phyloP scores from a whole-genome alignment of 768 basidiomycete genomes.

The Dentipellis sp. region DNA sequence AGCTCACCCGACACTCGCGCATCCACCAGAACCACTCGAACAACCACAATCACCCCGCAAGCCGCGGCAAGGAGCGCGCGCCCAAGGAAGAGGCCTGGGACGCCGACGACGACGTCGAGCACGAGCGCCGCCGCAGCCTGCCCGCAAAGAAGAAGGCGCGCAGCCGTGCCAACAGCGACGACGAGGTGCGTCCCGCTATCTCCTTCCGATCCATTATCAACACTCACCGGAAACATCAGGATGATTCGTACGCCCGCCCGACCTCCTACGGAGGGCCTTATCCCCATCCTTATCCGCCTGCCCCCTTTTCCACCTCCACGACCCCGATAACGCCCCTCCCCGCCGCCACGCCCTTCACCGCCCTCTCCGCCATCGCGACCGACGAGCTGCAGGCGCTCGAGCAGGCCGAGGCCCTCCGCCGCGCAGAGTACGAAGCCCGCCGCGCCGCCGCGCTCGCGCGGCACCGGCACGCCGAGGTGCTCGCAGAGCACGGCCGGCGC shows the following conservation, averaged over 20 bases:
- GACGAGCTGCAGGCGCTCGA: slow-evolving; percentile 88
- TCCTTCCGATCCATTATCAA: background rate
- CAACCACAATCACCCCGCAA: slow-evolving; percentile 8
- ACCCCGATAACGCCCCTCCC: slow-evolving; percentile 19
- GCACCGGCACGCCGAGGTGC: slow-evolving; percentile 35
- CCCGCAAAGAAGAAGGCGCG: slow-evolving; percentile 41
- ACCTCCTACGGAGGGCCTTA: slow-evolving; percentile 10
- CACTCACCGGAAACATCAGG: slow-evolving; percentile 15
- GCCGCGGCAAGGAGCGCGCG: slow-evolving; percentile 3
- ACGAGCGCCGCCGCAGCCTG: slow-evolving; percentile 1
- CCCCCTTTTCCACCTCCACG: background rate
- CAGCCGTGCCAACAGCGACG: slow-evolving; percentile 73
- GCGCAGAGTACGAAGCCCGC: slow-evolving; percentile 52
- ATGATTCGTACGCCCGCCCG: slow-evolving; percentile 28
- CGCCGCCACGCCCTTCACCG: slow-evolving; percentile 32
- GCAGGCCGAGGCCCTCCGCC: slow-evolving; percentile 60
- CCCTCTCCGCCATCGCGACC: slow-evolving; percentile 69
- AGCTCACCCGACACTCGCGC: slow-evolving; percentile 90
- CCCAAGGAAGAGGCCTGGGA: slow-evolving; percentile 9
- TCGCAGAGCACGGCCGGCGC: slow-evolving; percentile 8
- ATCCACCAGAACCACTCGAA: slow-evolving; percentile 71
- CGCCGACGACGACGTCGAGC: slow-evolving; percentile 3
- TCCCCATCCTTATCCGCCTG: background rate
- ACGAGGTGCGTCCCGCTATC: slow-evolving; percentile 52
- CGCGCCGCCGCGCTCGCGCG: slow-evolving; percentile 33